phyloP scores from a whole-genome alignment of 306 rosid species.

The Cicer chorassanicum region DNA sequence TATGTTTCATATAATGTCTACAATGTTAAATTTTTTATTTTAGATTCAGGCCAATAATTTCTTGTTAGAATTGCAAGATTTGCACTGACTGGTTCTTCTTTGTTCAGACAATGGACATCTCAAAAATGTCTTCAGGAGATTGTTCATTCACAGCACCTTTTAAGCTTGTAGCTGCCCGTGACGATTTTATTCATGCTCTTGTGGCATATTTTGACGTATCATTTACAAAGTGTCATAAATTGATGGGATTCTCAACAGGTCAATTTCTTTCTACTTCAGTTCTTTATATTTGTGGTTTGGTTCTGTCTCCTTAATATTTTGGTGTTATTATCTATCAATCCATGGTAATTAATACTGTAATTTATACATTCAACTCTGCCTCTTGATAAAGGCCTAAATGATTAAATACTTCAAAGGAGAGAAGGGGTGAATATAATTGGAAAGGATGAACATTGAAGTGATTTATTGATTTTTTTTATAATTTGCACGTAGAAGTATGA shows the following conservation, averaged over 20 bases:
- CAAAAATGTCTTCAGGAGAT: slow-evolving; percentile 95
- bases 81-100: slow-evolving; percentile 42
- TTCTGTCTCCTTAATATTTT: slow-evolving; percentile 10
- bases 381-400: neutral
- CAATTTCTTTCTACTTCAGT: slow-evolving; percentile 41
- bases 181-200: slow-evolving; percentile 91
- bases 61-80: slow-evolving; percentile 6
- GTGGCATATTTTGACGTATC: slow-evolving; percentile 97
- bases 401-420: neutral
- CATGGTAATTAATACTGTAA: neutral
- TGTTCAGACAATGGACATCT: slow-evolving; percentile 93
- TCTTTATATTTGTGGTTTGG: slow-evolving; percentile 15
- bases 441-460: slow-evolving; percentile 6
- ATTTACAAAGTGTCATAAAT: slow-evolving; percentile 88
- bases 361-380: neutral
- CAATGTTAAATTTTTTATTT: neutral
- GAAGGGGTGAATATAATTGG: neutral
- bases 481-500: slow-evolving; percentile 22
- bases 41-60: neutral
- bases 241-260: slow-evolving; percentile 98
- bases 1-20: neutral
- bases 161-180: slow-evolving; percentile 88
- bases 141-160: slow-evolving; percentile 90
- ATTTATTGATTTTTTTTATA: neutral
- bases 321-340: neutral